These are phyloP conservation scores for Crotalaria pallida DNA, from an alignment of 306 rosid species.

Conservation along the genomic window DNA sequence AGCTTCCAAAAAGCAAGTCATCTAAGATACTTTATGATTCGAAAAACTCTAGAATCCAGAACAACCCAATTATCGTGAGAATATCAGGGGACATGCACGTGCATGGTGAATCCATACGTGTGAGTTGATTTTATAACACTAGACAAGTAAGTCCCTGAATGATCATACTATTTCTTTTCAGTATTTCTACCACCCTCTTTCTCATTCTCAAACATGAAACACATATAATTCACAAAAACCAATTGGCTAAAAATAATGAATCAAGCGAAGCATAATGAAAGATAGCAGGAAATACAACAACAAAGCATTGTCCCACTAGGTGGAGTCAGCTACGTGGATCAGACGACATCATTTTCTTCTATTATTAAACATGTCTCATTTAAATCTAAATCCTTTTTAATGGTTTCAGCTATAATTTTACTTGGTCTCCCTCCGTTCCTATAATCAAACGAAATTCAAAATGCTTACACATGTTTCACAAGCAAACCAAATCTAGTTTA, in stretches of 20 bases:
- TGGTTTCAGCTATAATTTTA: no score
- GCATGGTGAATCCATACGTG: background rate
- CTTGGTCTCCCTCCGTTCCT: no score
- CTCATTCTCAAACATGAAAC: background rate
- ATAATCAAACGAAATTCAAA: background rate
- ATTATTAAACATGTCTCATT: no score
- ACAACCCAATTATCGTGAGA: background rate
- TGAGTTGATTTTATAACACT: background rate
- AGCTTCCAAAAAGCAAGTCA: background rate
- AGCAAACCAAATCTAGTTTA: background rate
- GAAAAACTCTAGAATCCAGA: background rate
- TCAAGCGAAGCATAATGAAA: background rate
- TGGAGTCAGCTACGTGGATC: no score
- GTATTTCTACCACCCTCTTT: background rate
- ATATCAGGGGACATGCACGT: background rate
- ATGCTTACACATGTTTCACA: background rate
- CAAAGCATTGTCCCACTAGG: no score
- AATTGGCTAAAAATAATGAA: background rate
- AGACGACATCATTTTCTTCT: no score
- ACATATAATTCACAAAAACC: background rate
- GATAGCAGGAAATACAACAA: background rate
- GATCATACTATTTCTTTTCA: background rate
- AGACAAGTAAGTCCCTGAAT: background rate
- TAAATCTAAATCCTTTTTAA: no score
- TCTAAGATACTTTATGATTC: background rate